Evolutionary conservation across 2,329 filamentous ascomycete genomes (phyloP).

Genomic region (Alternaria brassicae): DNA sequence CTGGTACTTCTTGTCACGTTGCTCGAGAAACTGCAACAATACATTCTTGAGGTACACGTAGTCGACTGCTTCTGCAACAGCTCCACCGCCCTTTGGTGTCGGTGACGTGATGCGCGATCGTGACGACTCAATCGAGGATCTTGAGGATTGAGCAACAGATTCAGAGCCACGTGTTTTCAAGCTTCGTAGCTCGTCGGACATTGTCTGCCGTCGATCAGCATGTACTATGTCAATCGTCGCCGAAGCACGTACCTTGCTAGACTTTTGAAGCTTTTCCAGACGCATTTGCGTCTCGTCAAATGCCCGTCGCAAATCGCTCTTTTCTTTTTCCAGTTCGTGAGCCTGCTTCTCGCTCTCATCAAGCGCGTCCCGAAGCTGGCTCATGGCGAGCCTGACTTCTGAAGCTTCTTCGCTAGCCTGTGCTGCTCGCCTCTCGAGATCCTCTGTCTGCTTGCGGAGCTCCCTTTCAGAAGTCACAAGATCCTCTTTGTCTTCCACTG

Average conservation of each 20-base stretch:
- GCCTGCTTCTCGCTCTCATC: conserved; percentile 88
- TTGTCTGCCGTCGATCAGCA: conserved; percentile 48
- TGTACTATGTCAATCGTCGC: neutral
- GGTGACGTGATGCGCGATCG: conserved; percentile 58
- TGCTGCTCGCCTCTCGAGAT: conserved; percentile 74
- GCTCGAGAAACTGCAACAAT: conserved; percentile 79
- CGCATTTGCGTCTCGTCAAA: conserved; percentile 79
- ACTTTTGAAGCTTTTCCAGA: conserved; percentile 80
- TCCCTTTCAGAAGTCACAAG: conserved; percentile 76
- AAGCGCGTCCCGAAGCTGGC: conserved; percentile 77
- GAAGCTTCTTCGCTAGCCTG: conserved; percentile 74
- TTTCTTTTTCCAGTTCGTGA: conserved; percentile 83
- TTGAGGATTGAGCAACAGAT: conserved; percentile 59
- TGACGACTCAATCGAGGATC: conserved; percentile 66
- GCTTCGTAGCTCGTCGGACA: conserved; percentile 65
- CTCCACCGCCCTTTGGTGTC: conserved; percentile 47
- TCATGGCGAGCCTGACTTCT: conserved; percentile 78
- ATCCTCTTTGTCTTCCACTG: conserved; percentile 78
- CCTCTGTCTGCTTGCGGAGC: conserved; percentile 75
- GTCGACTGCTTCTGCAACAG: conserved; percentile 55
- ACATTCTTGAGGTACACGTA: conserved; percentile 81
- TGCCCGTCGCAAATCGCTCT: conserved; percentile 73
- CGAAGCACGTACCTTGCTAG: conserved; percentile 58
- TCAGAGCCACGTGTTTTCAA: conserved; percentile 55
- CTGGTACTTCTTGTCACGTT: conserved; percentile 78